A percentile compares a stretch with the other conserved stretches of the same genome.
These are phyloP conservation scores for Rhamnella rubrinervis DNA, from an alignment of 331 rosid genomes.

Conservation along the genomic window DNA sequence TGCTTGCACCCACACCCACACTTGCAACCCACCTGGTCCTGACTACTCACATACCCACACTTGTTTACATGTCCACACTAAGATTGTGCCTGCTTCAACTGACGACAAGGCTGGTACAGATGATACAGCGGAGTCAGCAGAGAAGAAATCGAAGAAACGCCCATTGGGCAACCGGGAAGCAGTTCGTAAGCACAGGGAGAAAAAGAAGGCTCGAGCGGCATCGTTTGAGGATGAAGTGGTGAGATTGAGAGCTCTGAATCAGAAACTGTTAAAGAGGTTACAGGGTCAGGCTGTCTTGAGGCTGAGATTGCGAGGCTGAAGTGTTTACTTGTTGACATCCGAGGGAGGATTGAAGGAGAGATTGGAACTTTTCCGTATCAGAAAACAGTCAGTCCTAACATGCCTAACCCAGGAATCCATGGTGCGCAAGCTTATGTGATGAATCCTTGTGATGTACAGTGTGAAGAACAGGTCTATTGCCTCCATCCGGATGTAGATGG, in stretches of 20 bases:
- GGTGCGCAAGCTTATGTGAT: conserved; percentile 42
- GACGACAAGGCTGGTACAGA: conserved; percentile 74
- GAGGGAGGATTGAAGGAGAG: conserved; percentile 98
- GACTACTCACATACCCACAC: conserved; percentile 89
- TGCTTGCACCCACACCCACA: conserved; percentile 93
- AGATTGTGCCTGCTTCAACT: conserved; percentile 59
- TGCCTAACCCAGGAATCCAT: conserved; percentile 15
- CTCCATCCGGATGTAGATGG: conserved; percentile 48
- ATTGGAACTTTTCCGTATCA: conserved; percentile 93
- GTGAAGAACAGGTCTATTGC: conserved; percentile 61
- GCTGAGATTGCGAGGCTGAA: conserved; percentile 85
- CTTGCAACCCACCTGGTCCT: conserved; percentile 97
- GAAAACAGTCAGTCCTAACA: conserved; percentile 48
- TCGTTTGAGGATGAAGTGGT: conserved; percentile 86
- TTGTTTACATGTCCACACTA: conserved; percentile 90
- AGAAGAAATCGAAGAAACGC: conserved; percentile 69
- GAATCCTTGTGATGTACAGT: conserved; percentile 72
- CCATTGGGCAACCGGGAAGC: conserved; percentile 84
- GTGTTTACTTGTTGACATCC: conserved; percentile 92
- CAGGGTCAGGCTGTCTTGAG: conserved; percentile 81
- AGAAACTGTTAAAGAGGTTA: conserved; percentile 79
- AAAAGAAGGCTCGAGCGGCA: conserved; percentile 87
- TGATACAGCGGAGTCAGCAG: conserved; percentile 77
- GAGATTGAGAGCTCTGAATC: conserved; percentile 73
- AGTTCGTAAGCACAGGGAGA: conserved; percentile 93